A percentile compares a stretch with the other conserved stretches of the same genome.
phyloP scores from a whole-genome alignment of 139 green algal genomes.

The Protoeuglena noctilucae region DNA sequence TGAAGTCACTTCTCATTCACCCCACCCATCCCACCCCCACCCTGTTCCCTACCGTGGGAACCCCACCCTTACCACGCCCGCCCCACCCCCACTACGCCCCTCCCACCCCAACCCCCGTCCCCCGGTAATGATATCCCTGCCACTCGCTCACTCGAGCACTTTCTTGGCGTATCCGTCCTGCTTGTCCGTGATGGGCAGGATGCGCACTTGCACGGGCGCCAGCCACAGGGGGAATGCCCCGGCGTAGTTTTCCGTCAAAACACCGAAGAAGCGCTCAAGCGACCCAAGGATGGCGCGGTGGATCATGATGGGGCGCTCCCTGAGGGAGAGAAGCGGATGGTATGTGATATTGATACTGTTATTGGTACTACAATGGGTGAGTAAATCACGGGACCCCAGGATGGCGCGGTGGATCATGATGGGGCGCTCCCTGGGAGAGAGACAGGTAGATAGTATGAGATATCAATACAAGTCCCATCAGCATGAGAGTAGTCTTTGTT shows the following conservation, averaged over 20 bases:
- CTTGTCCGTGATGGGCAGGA: slow-evolving; percentile 65
- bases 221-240: slow-evolving; percentile 85
- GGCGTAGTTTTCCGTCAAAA: slow-evolving; percentile 94
- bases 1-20: too few relatives aligned
- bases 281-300: slow-evolving; percentile 89
- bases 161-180: slow-evolving; percentile 39
- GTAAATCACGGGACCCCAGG: slow-evolving; percentile 66
- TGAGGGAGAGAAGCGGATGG: too few relatives aligned
- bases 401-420: slow-evolving; percentile 99
- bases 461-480: too few relatives aligned
- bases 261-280: slow-evolving; percentile 82
- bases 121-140: too few relatives aligned
- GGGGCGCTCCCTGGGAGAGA: slow-evolving; percentile 58
- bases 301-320: slow-evolving; percentile 92
- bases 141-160: too few relatives aligned
- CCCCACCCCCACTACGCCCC: not conserved
- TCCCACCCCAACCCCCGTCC: not conserved
- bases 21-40: too few relatives aligned
- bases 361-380: slow-evolving; percentile 95
- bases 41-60: too few relatives aligned
- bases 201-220: slow-evolving; percentile 62
- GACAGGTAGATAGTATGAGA: too few relatives aligned
- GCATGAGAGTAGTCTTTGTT: too few relatives aligned
- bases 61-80: slow-evolving; percentile 10
- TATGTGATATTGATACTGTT: too few relatives aligned